Base-by-base conservation (phyloP, 225 moss, liverwort and hornwort species). In the Pseudoscleropodium purum region DNA sequence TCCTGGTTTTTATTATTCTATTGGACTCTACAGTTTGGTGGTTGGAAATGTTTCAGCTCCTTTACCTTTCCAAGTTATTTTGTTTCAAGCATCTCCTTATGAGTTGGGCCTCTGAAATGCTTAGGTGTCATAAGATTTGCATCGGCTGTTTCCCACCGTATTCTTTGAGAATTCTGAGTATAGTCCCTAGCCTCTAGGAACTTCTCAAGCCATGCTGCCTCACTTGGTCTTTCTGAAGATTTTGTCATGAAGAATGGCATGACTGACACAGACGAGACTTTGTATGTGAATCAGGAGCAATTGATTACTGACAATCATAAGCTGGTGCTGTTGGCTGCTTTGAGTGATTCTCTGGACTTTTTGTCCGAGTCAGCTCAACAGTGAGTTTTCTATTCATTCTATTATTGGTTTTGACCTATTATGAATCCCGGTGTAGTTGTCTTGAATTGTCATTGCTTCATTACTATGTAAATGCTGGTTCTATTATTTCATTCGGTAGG, bases 271-370 rank as follows among this genome's bases (percentile, higher is more conserved):
- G 68, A 33, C 52, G 87, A 87, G 47, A 85, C 69, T 78, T 43
- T 70, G 68, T 77, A n/a, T 89, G 69, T 88, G 84, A 85, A 89
- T 84, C 97, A 99, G 97, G 99, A 99, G 91, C 99, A 99, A 85
- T 89, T 99, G 86, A 99, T 99, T 61, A 95, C 89, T 81, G 97
- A 97, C 86, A 97, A 97, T 86, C 93, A 97, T 68, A 99, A 99
- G 90, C 95, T 99, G 89, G 96, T 96, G 87, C 91, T 99, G 81
- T 91, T 99, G 79, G 99, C 97, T 91, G 97, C 97, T 84, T 91
- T 99, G 65, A 99, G 97, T 85, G 99, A 99, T 92, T 97, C 97
- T 91, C 89, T 97, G 87, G 96, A 99, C 91, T 99, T 92, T 84
- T 93, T 99, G 56, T 99, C 96, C 62, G 99, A 99, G 87, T 97